Evolutionary conservation across 208 protist species (phyloP), one percentile per base, ranked within the genome.

Genomic region (Wallacemonas sp.): DNA sequence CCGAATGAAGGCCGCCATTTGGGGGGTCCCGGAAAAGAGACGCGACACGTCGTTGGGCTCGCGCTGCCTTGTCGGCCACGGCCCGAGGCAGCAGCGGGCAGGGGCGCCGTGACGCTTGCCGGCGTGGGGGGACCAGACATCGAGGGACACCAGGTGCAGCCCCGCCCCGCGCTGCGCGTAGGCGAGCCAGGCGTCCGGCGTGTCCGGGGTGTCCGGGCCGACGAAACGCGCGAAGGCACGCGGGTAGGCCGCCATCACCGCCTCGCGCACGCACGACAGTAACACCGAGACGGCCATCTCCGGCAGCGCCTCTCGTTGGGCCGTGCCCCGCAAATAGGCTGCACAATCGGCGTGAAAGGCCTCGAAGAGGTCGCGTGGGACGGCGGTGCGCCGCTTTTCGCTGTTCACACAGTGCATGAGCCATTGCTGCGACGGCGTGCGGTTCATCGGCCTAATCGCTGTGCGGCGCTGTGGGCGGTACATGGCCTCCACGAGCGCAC

Each of bases 361-460:
- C 10, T 14, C 0, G 36, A 41, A 41, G 36, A 41, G 10, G 0
- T 41, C 36, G 36, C 36, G 36, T 14, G 36, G 36, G 36, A 41
- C 0, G 10, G 14, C 36, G 10, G 36, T 41, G 10, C 0, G 0
- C 36, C 7, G 14, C 36, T 41, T 14, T 7, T 14, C 36, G 10
- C 10, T 14, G 36, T 41, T 0, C 44, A 1, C 44, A 16, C 20
- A 49, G 44, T 49, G 44, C 44, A 49, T 49, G 11, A 49, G 20
- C 44, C 44, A 49, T 22, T 49, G 44, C 44, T 49, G 44, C 20
- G 44, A 49, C 7, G 44, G 44, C 20, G 44, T 49, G 20, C 44
- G 44, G 20, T 49, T 49, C 44, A 49, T 7, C 7, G 44, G 44
- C 20, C 11, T 12, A 5, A 23, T 49, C 16, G 12, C 16, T 18